Evolutionary conservation across 371 early-diverging fungal genomes (phyloP).

Genomic region (Rhizopus delemar): DNA sequence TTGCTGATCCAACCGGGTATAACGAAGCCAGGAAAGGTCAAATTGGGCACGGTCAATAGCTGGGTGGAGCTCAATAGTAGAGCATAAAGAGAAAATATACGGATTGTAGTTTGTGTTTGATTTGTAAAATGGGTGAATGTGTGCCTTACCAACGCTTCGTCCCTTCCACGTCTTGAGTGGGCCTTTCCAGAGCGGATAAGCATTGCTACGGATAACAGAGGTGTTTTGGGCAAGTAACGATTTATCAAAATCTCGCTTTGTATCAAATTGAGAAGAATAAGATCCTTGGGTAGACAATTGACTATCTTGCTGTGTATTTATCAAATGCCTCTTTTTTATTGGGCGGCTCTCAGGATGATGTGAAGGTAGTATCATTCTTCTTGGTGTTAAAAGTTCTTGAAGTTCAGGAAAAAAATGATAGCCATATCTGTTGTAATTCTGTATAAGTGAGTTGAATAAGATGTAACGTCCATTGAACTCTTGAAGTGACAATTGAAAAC

Average conservation of each 20-base stretch:
- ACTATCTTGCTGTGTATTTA: too few relatives aligned
- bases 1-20: too few relatives aligned
- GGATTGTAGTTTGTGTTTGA: too few relatives aligned
- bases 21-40: not conserved
- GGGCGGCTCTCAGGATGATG: too few relatives aligned
- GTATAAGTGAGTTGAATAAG: not conserved
- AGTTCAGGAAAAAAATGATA: not conserved
- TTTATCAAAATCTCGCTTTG: not conserved
- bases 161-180: constrained; percentile 14
- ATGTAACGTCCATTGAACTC: not conserved
- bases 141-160: not conserved
- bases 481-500: not conserved
- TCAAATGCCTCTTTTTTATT: too few relatives aligned
- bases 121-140: not conserved
- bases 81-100: not conserved
- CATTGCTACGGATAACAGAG: not conserved
- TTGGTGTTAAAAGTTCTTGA: not conserved
- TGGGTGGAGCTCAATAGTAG: not conserved
- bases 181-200: constrained; percentile 17
- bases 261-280: too few relatives aligned
- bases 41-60: not conserved
- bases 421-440: not conserved
- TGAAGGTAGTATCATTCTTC: not conserved
- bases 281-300: too few relatives aligned
- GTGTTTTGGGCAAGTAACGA: not conserved